Conservation (phyloP, 208 protist genomes). For the Leishmania aethiopica region DNA sequence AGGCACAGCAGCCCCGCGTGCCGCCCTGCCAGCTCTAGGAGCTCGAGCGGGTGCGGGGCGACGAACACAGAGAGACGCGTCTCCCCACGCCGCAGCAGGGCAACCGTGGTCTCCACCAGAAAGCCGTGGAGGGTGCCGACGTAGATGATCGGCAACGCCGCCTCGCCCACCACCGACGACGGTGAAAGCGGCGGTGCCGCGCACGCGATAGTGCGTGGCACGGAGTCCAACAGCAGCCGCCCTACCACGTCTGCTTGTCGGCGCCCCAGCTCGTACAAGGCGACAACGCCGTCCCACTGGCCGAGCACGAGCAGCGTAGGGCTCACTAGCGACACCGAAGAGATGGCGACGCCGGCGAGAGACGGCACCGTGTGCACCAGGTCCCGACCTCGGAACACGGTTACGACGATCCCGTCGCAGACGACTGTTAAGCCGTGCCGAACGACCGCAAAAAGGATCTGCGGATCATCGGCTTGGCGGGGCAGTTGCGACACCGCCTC, state of each 20-base stretch:
- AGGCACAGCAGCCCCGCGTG: slow-evolving; percentile 56
- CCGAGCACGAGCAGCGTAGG: slow-evolving; percentile 11
- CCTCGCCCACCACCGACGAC: neutral
- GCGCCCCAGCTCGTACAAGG: slow-evolving; percentile 12
- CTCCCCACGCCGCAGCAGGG: slow-evolving; percentile 14
- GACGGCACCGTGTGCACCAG: slow-evolving; percentile 4
- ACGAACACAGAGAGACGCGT: slow-evolving; percentile 28
- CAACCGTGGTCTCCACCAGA: slow-evolving; percentile 33
- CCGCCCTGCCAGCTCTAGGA: slow-evolving; percentile 35
- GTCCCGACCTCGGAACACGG: slow-evolving; percentile 16
- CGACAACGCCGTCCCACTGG: slow-evolving; percentile 28
- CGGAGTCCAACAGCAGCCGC: slow-evolving; percentile 25
- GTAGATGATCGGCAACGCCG: slow-evolving; percentile 15
- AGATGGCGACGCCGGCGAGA: slow-evolving; percentile 7
- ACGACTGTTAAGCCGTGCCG: slow-evolving; percentile 16
- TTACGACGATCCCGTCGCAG: slow-evolving; percentile 19
- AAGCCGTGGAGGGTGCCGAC: slow-evolving; percentile 31
- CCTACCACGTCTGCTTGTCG: slow-evolving; percentile 1
- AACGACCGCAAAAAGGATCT: slow-evolving; percentile 15
- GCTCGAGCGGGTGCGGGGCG: slow-evolving; percentile 53
- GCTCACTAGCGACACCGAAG: slow-evolving; percentile 17
- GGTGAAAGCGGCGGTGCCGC: slow-evolving; percentile 2
- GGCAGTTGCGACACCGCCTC: slow-evolving; percentile 19
- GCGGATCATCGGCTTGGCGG: slow-evolving; percentile 1
- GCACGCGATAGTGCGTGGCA: slow-evolving; percentile 33